These are phyloP conservation scores for Saccharomyces hybrid DNA, from an alignment of 1,139 yeast species.

Conservation along the genomic window DNA sequence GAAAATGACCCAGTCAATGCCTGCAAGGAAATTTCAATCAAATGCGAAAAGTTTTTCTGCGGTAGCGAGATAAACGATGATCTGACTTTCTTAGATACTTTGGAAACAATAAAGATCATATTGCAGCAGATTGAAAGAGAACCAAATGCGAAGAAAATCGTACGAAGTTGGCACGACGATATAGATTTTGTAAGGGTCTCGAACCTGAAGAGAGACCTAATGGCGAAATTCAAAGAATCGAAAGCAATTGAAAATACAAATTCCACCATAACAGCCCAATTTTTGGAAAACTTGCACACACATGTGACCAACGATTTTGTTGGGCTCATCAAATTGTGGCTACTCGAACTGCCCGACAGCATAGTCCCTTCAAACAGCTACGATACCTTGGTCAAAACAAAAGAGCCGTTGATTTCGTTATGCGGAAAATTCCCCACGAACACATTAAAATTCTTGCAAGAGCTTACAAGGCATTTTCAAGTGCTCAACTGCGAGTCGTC, in stretches of 20 bases:
- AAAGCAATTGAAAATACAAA: conserved; percentile 2
- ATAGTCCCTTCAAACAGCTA: conserved; percentile 29
- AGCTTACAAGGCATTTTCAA: not conserved
- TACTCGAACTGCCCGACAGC: conserved; percentile 34
- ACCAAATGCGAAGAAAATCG: conserved; percentile 2
- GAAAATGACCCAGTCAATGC: not conserved
- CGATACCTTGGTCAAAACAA: conserved; percentile 16
- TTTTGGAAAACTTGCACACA: not conserved
- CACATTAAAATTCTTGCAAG: not conserved
- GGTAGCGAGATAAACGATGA: conserved; percentile 8
- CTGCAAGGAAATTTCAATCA: not conserved
- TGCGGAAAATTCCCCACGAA: not conserved
- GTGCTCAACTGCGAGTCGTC: not conserved
- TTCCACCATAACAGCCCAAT: not conserved
- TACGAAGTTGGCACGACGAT: conserved; percentile 12
- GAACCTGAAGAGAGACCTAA: conserved; percentile 17
- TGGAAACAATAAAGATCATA: conserved; percentile 6
- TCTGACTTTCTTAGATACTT: not conserved
- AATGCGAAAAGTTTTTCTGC: conserved; percentile 7
- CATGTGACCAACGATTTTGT: conserved; percentile 14
- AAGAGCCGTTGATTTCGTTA: not conserved
- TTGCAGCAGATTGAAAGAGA: conserved; percentile 2
- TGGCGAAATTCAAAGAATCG: conserved; percentile 5
- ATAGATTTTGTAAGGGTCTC: conserved; percentile 15
- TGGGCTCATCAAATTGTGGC: conserved; percentile 29